These are phyloP conservation scores for Suillus placidus DNA, from an alignment of 768 basidiomycete genomes.

Conservation along the genomic window DNA sequence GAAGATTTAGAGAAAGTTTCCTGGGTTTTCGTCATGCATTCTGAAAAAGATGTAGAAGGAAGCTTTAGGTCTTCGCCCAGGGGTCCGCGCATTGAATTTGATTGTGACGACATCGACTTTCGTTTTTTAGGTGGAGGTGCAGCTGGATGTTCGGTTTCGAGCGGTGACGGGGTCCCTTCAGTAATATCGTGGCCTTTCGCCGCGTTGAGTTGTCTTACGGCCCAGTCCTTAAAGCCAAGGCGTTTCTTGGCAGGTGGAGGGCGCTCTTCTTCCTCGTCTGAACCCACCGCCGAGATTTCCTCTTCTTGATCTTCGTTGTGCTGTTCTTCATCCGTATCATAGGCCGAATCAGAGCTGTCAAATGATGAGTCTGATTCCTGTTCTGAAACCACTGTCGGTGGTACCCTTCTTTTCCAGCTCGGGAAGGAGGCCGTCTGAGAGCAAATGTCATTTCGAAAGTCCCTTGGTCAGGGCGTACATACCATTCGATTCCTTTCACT, in stretches of 20 bases:
- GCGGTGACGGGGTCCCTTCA: slow-evolving; percentile 14
- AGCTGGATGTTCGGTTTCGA: slow-evolving; percentile 9
- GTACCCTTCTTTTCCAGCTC: slow-evolving; percentile 50
- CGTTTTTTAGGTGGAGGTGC: slow-evolving; percentile 46
- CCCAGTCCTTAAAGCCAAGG: slow-evolving; percentile 87
- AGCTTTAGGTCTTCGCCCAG: slow-evolving; percentile 72
- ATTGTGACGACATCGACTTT: slow-evolving; percentile 35
- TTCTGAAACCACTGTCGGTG: slow-evolving; percentile 29
- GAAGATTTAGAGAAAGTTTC: slow-evolving; percentile 11
- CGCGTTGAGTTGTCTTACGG: slow-evolving; percentile 68
- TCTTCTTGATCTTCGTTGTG: slow-evolving; percentile 20
- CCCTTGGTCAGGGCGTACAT: slow-evolving; percentile 21
- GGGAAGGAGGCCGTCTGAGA: slow-evolving; percentile 41
- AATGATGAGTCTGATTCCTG: slow-evolving; percentile 62
- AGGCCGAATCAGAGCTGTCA: slow-evolving; percentile 79
- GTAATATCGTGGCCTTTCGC: slow-evolving; percentile 47
- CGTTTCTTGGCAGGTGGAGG: slow-evolving; percentile 40
- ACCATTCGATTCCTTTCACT: slow-evolving; percentile 51
- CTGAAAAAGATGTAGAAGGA: slow-evolving; percentile 67
- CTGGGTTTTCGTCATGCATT: slow-evolving; percentile 34
- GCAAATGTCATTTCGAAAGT: slow-evolving; percentile 7
- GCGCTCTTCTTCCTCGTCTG: slow-evolving; percentile 23
- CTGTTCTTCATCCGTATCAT: slow-evolving; percentile 47
- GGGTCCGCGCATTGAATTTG: slow-evolving; percentile 66
- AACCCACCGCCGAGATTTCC: slow-evolving; percentile 16